Base-by-base conservation (phyloP, 2,329 filamentous ascomycete genomes). In the Aspergillus amoenus region DNA sequence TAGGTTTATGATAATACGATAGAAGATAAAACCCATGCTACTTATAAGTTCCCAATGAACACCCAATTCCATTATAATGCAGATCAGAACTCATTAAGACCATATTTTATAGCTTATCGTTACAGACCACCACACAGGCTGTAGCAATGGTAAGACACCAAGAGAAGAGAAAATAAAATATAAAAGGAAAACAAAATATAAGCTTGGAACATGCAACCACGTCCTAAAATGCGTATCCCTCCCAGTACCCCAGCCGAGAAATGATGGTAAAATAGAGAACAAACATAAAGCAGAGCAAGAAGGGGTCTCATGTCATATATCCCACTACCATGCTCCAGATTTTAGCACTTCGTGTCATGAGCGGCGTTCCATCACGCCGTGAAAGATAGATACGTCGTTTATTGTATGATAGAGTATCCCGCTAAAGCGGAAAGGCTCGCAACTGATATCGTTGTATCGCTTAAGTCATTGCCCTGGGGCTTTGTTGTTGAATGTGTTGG, bases 401-500 rank as follows among this genome's bases (percentile, higher is more conserved):
- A 57, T 61, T 58, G 54, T 60, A 61, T 62, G 55, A 63, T 63
- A 46, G 60, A 56, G 58, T 61, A 59, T 61, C 63, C 59, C 52
- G 61, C 63, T 65, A 58, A 59, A 60, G 42, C 51, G 43, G 59
- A 53, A 49, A 50, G 55, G 52, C 45, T 54, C 54, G 52, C 47
- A 55, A 49, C 53, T 46, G 49, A 30, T 46, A 51, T 42, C 18
- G 39, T 45, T 45, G 58, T 45, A 43, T 61, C 51, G 61, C 61
- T 61, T 69, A 73, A 42, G 72, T 58, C 46, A 73, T 60, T 30
- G 70, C 69, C 53, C 75, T 70, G 47, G 80, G 80, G 70, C 79
- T 82, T 65, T 78, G 76, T 58, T 78, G 75, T 59, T 78, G 76
- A 53, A 78, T 78, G 56, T 78, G 76, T 59, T 76, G 74, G 53